Evolutionary conservation across 1,284 basidiomycete species (phyloP), one percentile per base, ranked within the genome.

Genomic region (Meripilus lineatus): DNA sequence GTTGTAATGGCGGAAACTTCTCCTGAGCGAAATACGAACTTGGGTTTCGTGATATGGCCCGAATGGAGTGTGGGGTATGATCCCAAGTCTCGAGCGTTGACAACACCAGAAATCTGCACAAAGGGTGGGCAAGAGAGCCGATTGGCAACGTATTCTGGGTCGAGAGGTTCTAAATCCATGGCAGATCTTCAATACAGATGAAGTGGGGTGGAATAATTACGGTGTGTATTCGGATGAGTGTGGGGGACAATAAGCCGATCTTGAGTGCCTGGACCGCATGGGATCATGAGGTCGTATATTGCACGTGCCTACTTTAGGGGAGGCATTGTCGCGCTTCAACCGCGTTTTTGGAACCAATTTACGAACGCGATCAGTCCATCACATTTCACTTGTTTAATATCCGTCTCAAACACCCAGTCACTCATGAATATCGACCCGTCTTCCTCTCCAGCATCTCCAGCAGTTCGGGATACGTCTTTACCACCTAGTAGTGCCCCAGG

Each of bases 81-180:
- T 21, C 86, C 86, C 10, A 89, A 66, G 61, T 86, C 83, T 41
- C 86, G 73, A 35, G 81, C 69, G 54, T 89, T 89, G 52, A 76
- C 77, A 11, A 89, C 84, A 34, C 85, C 85, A 20, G 74, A 59
- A 51, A 89, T 71, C 10, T 66, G 59, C 13, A 86, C 74, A 50
- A 89, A 89, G 0, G 85, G 85, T 8, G 76, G 79, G 26, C 67
- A 69, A 1, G 81, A 82, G 23, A 88, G 74, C 13, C 75, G 62
- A 17, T 79, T 70, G 15, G 70, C 64, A 18, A 88, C 83, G 61
- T 79, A 78, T 18, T 59, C 61, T 4, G 81, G 75, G 56, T 88
- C 84, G 36, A 88, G 66, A 38, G 81, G 74, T 45, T 79, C 77
- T 37, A 81, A 66, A 6, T 65, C 68, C 55, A 58, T 59, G 8